Conservation (phyloP, 495 filamentous ascomycete genomes). For the Daldinia loculata region DNA sequence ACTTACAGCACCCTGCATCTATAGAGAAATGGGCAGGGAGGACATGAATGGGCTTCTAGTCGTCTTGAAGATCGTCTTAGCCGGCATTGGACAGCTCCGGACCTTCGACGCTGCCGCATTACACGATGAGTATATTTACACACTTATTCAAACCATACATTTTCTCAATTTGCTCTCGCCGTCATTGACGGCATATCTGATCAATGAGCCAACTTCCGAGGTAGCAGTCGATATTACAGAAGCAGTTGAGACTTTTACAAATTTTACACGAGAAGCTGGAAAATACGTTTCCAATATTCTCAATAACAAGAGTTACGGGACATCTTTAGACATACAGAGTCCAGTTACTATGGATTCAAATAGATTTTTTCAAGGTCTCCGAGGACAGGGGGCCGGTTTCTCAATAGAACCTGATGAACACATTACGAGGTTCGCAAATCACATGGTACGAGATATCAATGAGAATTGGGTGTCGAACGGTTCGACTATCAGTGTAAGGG, state of each 20-base stretch:
- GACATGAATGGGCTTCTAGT: conserved; percentile 38
- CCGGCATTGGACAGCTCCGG: conserved; percentile 16
- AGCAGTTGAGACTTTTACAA: conserved; percentile 26
- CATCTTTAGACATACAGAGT: neutral
- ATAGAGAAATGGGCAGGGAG: conserved; percentile 39
- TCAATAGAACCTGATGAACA: conserved; percentile 22
- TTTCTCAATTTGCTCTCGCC: conserved; percentile 42
- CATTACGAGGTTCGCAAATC: conserved; percentile 46
- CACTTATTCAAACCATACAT: conserved; percentile 25
- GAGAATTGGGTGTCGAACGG: conserved; percentile 50
- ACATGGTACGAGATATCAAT: conserved; percentile 49
- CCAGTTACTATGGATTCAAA: conserved; percentile 12
- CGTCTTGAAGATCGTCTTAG: conserved; percentile 35
- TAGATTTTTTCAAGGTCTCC: conserved; percentile 31
- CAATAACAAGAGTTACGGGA: neutral
- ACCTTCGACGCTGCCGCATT: conserved; percentile 9
- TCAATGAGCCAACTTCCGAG: conserved; percentile 37
- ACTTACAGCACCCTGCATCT: conserved; percentile 39
- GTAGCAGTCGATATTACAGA: conserved; percentile 16
- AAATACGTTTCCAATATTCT: conserved; percentile 29
- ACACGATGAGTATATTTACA: conserved; percentile 25
- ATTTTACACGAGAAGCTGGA: conserved; percentile 34
- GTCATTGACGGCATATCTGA: conserved; percentile 38
- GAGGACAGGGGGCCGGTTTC: neutral
- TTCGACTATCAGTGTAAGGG: conserved; percentile 45